Evolutionary conservation across 768 basidiomycete species (phyloP).

Genomic region (Boletus reticulatus): DNA sequence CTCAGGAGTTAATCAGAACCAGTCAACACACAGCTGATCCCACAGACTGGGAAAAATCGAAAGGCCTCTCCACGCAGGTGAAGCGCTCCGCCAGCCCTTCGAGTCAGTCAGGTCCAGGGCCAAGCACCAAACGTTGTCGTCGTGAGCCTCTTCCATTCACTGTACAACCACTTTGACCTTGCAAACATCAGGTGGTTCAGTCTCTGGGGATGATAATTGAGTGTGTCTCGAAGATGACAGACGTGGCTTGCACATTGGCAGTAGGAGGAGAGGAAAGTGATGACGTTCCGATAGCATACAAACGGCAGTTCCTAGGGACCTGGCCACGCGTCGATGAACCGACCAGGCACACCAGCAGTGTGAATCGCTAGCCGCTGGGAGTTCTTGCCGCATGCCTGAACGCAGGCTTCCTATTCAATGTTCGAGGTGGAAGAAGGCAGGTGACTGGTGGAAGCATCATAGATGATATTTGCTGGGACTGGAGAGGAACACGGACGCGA

Average conservation of each 20-base stretch:
- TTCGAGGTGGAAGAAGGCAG: conserved; percentile 20
- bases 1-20: too few relatives aligned
- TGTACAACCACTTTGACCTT: too few relatives aligned
- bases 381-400: conserved; percentile 24
- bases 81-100: too few relatives aligned
- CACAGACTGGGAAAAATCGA: too few relatives aligned
- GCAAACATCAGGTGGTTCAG: too few relatives aligned
- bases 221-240: not conserved
- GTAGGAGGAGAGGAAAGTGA: conserved; percentile 28
- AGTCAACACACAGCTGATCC: too few relatives aligned
- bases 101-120: too few relatives aligned
- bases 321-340: conserved; percentile 23
- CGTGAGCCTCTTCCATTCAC: too few relatives aligned
- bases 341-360: not conserved
- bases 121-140: too few relatives aligned
- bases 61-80: too few relatives aligned
- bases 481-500: too few relatives aligned
- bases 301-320: conserved; percentile 39
- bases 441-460: conserved; percentile 17
- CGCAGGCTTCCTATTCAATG: conserved; percentile 35
- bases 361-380: conserved; percentile 26
- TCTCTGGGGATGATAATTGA: too few relatives aligned
- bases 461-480: not conserved
- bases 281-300: conserved; percentile 39
- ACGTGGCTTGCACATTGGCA: conserved; percentile 27